Percentiles rank a stretch among this genome's conserved stretches.
Conservation (phyloP, 192 early-diverging fungal species). For the Backusella mclennaniae region DNA sequence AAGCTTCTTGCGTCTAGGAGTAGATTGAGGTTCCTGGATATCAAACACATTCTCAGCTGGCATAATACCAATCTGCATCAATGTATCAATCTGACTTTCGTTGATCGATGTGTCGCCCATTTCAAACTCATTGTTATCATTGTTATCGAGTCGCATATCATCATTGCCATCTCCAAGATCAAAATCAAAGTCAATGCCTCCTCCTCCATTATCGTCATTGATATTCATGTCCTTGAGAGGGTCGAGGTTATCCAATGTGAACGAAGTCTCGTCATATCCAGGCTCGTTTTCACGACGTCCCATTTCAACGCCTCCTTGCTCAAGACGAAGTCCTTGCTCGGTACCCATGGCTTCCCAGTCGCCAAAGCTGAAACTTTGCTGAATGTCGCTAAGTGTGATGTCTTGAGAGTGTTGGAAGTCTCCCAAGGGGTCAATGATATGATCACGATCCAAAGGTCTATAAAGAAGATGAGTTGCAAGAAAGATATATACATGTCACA, state of each 20-base stretch:
- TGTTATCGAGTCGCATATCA: background rate
- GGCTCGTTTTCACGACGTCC: slow-evolving; percentile 52
- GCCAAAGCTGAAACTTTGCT: slow-evolving; percentile 2
- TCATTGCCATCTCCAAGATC: slow-evolving; percentile 18
- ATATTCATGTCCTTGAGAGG: slow-evolving; percentile 29
- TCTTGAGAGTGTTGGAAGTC: slow-evolving; percentile 17
- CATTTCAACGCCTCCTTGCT: slow-evolving; percentile 37
- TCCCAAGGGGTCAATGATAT: slow-evolving; percentile 18
- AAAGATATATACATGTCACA: background rate
- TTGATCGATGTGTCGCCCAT: background rate
- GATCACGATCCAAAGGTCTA: background rate
- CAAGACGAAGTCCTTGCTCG: slow-evolving; percentile 1
- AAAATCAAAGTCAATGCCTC: slow-evolving; percentile 34
- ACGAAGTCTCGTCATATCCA: slow-evolving; percentile 26
- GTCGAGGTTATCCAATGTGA: slow-evolving; percentile 34
- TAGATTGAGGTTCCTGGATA: background rate
- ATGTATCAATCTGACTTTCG: background rate
- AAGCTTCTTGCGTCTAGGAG: slow-evolving; percentile 51
- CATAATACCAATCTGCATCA: slow-evolving; percentile 20
- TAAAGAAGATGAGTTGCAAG: background rate
- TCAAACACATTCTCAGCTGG: background rate
- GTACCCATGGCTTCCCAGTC: background rate
- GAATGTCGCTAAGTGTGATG: slow-evolving; percentile 19
- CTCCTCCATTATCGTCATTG: slow-evolving; percentile 40
- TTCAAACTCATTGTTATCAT: slow-evolving; percentile 1